A percentile compares a stretch with the other conserved stretches of the same genome.
Conservation (phyloP, 2,329 filamentous ascomycete genomes). For the Fusarium scirpi region DNA sequence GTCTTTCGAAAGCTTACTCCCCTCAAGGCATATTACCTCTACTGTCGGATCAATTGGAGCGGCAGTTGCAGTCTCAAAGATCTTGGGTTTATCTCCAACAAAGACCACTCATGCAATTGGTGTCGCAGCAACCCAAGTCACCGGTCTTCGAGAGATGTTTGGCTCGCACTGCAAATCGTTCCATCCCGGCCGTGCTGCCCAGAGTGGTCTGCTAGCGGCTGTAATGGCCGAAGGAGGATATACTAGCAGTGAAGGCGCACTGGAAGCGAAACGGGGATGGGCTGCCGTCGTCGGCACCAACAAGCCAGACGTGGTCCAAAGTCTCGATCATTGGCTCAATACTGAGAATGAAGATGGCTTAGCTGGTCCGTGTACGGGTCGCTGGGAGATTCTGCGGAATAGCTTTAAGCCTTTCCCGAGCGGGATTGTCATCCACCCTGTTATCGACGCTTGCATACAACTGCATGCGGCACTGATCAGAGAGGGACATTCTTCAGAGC, state of each 20-base stretch:
- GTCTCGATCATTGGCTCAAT: not conserved
- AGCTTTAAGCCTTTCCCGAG: slow-evolving; percentile 9
- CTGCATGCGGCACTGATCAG: not conserved
- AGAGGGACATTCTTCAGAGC: not conserved
- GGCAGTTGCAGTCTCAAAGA: not conserved
- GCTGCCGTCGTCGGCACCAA: not conserved
- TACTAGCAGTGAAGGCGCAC: not conserved
- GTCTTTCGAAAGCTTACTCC: too few species aligned
- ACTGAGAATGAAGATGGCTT: not conserved
- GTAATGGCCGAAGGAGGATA: slow-evolving; percentile 7
- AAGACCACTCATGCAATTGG: slow-evolving; percentile 2
- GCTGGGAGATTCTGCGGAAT: slow-evolving; percentile 5
- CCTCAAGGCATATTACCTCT: slow-evolving; percentile 1
- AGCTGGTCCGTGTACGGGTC: fast-evolving
- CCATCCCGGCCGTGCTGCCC: not conserved
- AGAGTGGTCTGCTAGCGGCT: not conserved
- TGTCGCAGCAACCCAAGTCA: not conserved
- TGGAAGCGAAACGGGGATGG: slow-evolving; percentile 10
- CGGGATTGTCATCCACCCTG: not conserved
- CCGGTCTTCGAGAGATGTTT: slow-evolving; percentile 8
- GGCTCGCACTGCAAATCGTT: slow-evolving; percentile 10
- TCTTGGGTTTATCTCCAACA: not conserved
- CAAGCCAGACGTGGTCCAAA: not conserved
- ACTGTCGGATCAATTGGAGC: not conserved
- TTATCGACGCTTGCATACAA: slow-evolving; percentile 4